Evolutionary conservation across 805 yeast species (phyloP), one percentile per base, ranked within the genome.

Genomic region (Sugiyamaella marilandica): DNA sequence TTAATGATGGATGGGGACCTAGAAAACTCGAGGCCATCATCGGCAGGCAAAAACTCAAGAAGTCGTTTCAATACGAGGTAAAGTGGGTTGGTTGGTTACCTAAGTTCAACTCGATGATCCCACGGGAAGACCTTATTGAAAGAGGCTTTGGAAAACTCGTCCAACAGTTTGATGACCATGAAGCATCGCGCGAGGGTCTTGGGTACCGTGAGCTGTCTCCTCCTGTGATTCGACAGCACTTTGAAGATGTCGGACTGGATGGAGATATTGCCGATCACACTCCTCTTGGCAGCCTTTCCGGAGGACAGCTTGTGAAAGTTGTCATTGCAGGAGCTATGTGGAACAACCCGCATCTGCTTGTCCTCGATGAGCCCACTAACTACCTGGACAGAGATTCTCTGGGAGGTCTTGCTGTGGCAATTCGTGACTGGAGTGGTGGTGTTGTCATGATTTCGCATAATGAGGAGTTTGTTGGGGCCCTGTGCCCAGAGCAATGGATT

Each of bases 321-420:
- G 99, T 92, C 55, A 92, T 92, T 75, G 98, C 98, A 11, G 99
- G 98, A 73, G 97, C 98, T 59, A 92, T 92, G 94, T 92, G 99
- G 99, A 92, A 94, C 74, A 94, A 92, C 69, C 99, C 99, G 16
- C 99, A 92, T 71, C 80, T 92, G 71, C 80, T 92, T 59, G 99
- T 92, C 41, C 79, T 92, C 56, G 99, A 92, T 73, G 99, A 92
- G 83, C 99, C 99, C 79, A 94, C 99, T 70, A 92, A 92, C 81
- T 94, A 92, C 79, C 82, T 92, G 82, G 99, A 92, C 78, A 85
- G 99, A 81, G 99, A 94, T 80, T 91, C 98, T 24, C 78, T 92
- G 57, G 99, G 98, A 71, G 99, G 97, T 46, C 79, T 92, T 62
- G 98, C 99, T 29, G 83, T 92, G 63, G 99, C 99, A 48, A 94